Evolutionary conservation across 2,329 filamentous ascomycete genomes (phyloP).

Genomic region (Ascochyta viciae-villosae): DNA sequence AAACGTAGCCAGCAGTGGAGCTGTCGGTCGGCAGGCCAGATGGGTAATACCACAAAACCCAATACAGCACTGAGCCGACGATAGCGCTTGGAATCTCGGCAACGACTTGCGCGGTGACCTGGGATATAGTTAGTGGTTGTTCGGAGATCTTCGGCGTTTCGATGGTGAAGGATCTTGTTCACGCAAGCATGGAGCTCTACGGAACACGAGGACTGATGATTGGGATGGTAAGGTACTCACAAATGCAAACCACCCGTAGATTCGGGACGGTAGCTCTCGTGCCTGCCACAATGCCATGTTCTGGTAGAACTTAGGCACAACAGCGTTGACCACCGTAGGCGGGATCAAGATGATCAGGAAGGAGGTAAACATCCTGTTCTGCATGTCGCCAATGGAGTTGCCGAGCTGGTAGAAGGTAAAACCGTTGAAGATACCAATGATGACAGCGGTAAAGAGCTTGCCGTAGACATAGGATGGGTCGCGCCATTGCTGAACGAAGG

Average conservation of each 20-base stretch:
- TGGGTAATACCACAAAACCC: constrained; percentile 77
- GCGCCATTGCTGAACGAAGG: constrained; percentile 77
- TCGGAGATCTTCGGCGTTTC: background rate
- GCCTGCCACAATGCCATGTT: constrained; percentile 77
- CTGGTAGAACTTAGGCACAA: constrained; percentile 79
- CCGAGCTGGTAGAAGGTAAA: constrained; percentile 79
- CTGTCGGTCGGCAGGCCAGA: constrained; percentile 72
- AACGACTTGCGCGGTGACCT: constrained; percentile 72
- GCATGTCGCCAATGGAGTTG: constrained; percentile 70
- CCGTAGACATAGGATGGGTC: constrained; percentile 79
- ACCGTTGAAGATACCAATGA: constrained; percentile 78
- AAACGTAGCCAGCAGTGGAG: constrained; percentile 74
- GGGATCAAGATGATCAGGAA: constrained; percentile 68
- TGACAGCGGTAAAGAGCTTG: constrained; percentile 74
- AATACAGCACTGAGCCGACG: constrained; percentile 71
- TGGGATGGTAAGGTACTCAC: background rate
- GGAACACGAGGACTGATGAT: too few species aligned
- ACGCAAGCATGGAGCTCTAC: background rate
- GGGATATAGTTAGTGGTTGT: background rate
- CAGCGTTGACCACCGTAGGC: constrained; percentile 73
- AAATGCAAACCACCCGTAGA: constrained; percentile 81
- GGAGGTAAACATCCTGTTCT: constrained; percentile 77
- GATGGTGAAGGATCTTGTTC: background rate
- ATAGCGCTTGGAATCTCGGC: constrained; percentile 76
- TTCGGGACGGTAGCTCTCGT: constrained; percentile 74